Base-by-base conservation (phyloP, 345 rosid species). In the Camelina neglecta region DNA sequence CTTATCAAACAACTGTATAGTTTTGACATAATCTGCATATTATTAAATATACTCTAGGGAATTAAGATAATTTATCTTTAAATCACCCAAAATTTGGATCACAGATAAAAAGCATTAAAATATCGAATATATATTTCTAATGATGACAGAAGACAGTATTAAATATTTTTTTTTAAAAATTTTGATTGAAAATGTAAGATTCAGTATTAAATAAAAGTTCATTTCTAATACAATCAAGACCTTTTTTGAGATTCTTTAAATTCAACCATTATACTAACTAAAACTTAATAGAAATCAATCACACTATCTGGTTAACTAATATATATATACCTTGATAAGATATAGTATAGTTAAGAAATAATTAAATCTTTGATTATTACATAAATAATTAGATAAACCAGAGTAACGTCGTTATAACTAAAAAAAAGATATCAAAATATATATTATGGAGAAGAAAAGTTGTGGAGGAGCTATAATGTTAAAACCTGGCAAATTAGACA, bases 381-480 rank as follows among this genome's bases (percentile, higher is more conserved):
- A 35, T 16, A 66, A 7, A 23, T 6, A 7, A 47, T 6, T 1
- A 55, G 33, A 65, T 33, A 66, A 0, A 45, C 6, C 44, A 67
- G 54, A 75, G 58, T 4, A 75, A 49, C 26, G 68, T 75, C 79
- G 62, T 49, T 67, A 62, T 76, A 69, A 53, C 54, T 8, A 16
- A 62, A 69, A 69, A 76, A 53, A 63, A 76, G 51, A 23, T 61
- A 18, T 62, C 29, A 33, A 44, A 41, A 63, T 62, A 44, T 61
- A 63, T 33, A 65, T 36, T 48, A 20, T 9, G 16, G 58, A 47
- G 76, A 67, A 6, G 16, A 69, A 61, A 75, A 75, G 75, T 82
- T 82, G 80, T 84, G 90, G 85, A 84, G 67, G 84, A 80, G 81
- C 41, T 72, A 78, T 78, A 72, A 80, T 76, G 83, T 84, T 85